A percentile compares a stretch with the other conserved stretches of the same genome.
phyloP scores from a whole-genome alignment of 2,329 filamentous ascomycete genomes.

The Aspergillus quadricinctus region DNA sequence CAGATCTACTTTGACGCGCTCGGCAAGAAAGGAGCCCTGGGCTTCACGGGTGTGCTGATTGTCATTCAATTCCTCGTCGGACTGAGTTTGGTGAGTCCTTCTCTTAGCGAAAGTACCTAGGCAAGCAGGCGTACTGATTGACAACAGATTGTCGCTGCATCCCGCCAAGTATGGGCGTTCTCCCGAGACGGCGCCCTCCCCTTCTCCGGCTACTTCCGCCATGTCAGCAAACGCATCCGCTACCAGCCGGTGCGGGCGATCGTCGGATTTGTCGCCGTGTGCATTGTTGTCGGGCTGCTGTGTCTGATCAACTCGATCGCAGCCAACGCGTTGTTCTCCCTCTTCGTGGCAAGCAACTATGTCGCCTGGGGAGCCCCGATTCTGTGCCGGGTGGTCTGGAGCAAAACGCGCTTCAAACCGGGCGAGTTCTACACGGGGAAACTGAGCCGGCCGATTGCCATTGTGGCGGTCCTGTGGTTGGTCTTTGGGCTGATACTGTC shows the following conservation, averaged over 20 bases:
- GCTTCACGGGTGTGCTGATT: conserved; percentile 56
- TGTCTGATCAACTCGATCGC: conserved; percentile 56
- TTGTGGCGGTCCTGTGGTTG: conserved; percentile 52
- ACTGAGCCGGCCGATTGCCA: conserved; percentile 51
- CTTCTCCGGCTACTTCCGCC: conserved; percentile 55
- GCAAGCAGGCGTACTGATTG: background rate
- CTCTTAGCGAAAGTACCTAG: too few species aligned
- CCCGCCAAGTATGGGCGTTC: conserved; percentile 61
- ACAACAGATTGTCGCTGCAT: conserved; percentile 50
- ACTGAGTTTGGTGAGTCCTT: conserved; percentile 42
- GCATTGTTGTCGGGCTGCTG: conserved; percentile 53
- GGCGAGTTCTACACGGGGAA: conserved; percentile 57
- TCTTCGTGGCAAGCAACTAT: conserved; percentile 56
- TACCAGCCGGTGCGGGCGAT: conserved; percentile 57
- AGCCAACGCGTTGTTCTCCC: conserved; percentile 55
- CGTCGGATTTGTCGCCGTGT: conserved; percentile 50
- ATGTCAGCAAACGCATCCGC: conserved; percentile 51
- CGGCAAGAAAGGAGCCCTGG: conserved; percentile 56
- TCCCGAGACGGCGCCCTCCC: conserved; percentile 59
- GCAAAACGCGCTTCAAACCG: conserved; percentile 53
- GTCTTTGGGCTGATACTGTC: conserved; percentile 52
- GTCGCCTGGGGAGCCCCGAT: conserved; percentile 59
- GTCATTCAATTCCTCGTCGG: conserved; percentile 62
- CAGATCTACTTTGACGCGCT: conserved; percentile 58
- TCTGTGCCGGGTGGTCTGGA: conserved; percentile 56